Evolutionary conservation across 2,329 filamentous ascomycete species (phyloP), one percentile per base, ranked within the genome.

Genomic region (Exophiala bonariae): DNA sequence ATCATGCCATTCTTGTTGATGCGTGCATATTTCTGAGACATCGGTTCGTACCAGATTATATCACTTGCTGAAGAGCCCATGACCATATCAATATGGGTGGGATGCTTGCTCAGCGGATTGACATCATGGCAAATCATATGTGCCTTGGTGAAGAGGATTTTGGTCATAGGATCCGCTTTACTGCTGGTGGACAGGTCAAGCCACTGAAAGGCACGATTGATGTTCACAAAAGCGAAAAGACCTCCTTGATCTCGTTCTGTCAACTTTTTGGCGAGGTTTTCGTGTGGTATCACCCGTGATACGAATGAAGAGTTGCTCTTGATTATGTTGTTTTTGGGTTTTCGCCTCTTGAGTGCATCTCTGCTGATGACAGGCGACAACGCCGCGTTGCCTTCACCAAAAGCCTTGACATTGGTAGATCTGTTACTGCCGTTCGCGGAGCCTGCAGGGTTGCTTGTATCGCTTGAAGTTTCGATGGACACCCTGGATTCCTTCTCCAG

Each of bases 301-400:
- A 99, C 93, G 64, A 96, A 99, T 1, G 92, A 96, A 8, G 93
- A 99, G 68, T 96, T 97, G 72, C 90, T 97, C 76, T 99, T 99
- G 42, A 92, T 85, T 67, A 99, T 93, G 67, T 95, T 97, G 70
- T 92, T 97, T 77, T 97, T 99, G 2, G 93, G 93, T 67, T 99
- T 99, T 63, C 85, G 82, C 65, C 83, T 80, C 75, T 96, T 96
- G 18, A 74, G 64, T 8, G 73, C 72, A 53, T 78, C 75, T 61
- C 89, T 89, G 22, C 78, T 75, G 41, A 79, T 77, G 14, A 77
- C 75, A 3, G 81, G 65, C 9, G 78, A 74, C 22, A 97, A 75
- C 19, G 88, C 78, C 5, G 85, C 79, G 64, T 96, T 97, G 43
- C 87, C 87, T 60, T 93, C 88, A 6, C 92, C 92, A 67, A 96